phyloP scores from a whole-genome alignment of 108 stramenopile genomes.

The Aurantiochytrium sp. region DNA sequence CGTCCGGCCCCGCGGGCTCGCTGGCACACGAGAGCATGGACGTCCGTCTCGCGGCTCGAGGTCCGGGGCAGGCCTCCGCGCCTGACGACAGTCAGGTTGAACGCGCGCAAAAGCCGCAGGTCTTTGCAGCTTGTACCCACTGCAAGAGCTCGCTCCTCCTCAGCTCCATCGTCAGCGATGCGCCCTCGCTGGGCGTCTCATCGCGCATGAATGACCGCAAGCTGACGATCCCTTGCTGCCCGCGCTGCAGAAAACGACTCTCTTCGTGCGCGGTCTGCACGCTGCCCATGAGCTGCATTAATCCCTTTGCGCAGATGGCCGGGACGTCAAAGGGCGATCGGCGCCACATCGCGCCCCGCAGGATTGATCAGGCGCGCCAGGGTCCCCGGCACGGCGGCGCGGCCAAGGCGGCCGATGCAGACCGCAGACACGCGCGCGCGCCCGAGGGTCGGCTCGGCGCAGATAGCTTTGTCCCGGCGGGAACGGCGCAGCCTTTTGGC shows the following conservation, averaged over 20 bases:
- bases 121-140: not conserved
- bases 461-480: not conserved
- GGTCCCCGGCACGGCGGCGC: not conserved
- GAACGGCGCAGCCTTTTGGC: conserved; percentile 16
- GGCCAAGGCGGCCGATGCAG: not conserved
- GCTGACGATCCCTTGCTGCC: conserved; percentile 14
- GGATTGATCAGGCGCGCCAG: not conserved
- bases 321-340: not conserved
- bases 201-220: not conserved
- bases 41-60: too few species aligned
- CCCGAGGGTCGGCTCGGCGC: too few species aligned
- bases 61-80: not conserved
- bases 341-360: not conserved
- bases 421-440: too few species aligned
- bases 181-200: not conserved
- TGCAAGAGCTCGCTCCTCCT: not conserved
- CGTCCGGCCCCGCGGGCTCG: not conserved
- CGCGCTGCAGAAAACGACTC: not conserved
- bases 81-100: not conserved
- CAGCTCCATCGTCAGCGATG: not conserved
- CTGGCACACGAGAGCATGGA: too few species aligned
- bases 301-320: not conserved
- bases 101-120: not conserved
- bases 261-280: conserved; percentile 19
- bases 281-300: conserved; percentile 22